Conservation (phyloP, 352 stramenopile genomes). For the Pythium myriotylum region DNA sequence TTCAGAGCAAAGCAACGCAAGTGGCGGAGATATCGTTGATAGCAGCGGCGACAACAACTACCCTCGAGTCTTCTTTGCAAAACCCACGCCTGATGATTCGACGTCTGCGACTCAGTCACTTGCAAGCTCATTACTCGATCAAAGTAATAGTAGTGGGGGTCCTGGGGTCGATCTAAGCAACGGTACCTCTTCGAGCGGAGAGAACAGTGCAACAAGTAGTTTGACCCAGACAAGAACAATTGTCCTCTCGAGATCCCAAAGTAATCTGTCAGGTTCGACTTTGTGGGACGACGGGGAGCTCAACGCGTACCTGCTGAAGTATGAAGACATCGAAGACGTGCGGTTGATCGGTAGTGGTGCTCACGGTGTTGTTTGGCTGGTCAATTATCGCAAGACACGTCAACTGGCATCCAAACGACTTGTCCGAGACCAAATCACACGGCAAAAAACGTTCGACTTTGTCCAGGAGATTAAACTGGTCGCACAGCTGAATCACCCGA, state of each 20-base stretch:
- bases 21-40: background rate
- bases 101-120: conserved; percentile 7
- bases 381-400: conserved; percentile 36
- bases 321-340: conserved; percentile 51
- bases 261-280: conserved; percentile 11
- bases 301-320: conserved; percentile 43
- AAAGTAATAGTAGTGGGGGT: too few species aligned
- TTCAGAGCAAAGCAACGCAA: conserved; percentile 6
- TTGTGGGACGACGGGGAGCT: conserved; percentile 58
- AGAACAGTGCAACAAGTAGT: background rate
- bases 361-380: conserved; percentile 51
- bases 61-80: background rate
- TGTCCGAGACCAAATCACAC: conserved; percentile 44
- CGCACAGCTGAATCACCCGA: conserved; percentile 52
- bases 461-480: conserved; percentile 77
- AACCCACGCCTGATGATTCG: background rate
- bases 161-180: too few species aligned
- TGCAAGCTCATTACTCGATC: background rate
- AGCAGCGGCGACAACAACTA: background rate
- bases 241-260: conserved; percentile 1
- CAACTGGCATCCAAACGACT: conserved; percentile 55
- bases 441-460: conserved; percentile 47
- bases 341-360: conserved; percentile 47
- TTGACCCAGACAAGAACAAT: conserved; percentile 7
- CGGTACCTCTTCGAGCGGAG: background rate